Percentiles rank a stretch among this genome's conserved stretches.
Conservation (phyloP, 768 basidiomycete species). For the Royoungia palumana region DNA sequence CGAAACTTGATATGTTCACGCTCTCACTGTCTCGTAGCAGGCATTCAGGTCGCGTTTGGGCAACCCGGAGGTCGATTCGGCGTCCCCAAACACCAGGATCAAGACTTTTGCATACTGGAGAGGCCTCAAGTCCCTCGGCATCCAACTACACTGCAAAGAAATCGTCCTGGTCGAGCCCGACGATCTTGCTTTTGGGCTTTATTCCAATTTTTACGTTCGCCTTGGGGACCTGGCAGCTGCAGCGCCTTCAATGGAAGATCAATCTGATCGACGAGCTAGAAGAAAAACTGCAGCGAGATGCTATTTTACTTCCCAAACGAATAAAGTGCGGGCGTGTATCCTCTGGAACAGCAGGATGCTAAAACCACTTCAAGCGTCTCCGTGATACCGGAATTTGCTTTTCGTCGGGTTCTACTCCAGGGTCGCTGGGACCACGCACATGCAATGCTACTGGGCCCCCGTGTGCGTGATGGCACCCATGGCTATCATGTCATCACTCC, state of each 20-base stretch:
- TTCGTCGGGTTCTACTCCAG: slow-evolving; percentile 74
- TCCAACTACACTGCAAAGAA: slow-evolving; percentile 56
- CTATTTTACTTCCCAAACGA: slow-evolving; percentile 73
- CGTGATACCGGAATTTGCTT: slow-evolving; percentile 84
- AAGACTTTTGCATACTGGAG: slow-evolving; percentile 16
- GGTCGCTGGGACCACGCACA: slow-evolving; percentile 80
- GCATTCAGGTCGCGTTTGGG: slow-evolving; percentile 3
- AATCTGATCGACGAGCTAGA: slow-evolving; percentile 91
- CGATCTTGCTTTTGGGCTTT: slow-evolving; percentile 71
- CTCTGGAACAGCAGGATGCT: slow-evolving; percentile 16
- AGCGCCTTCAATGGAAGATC: slow-evolving; percentile 93
- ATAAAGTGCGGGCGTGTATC: slow-evolving; percentile 67
- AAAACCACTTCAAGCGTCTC: slow-evolving; percentile 47
- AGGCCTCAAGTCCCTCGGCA: slow-evolving; percentile 22
- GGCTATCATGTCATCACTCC: slow-evolving; percentile 91
- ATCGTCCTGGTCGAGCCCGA: slow-evolving; percentile 62
- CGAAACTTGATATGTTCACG: slow-evolving; percentile 8
- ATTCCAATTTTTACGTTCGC: slow-evolving; percentile 90
- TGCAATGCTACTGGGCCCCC: slow-evolving; percentile 79
- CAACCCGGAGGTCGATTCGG: slow-evolving; percentile 9
- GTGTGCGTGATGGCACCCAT: slow-evolving; percentile 82
- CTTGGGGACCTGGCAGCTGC: slow-evolving; percentile 91
- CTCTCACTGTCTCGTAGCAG: slow-evolving; percentile 15
- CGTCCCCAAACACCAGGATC: slow-evolving; percentile 2
- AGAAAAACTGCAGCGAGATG: slow-evolving; percentile 77